Evolutionary conservation across 2,329 filamentous ascomycete species (phyloP).

Genomic region (Aspergillus persii): DNA sequence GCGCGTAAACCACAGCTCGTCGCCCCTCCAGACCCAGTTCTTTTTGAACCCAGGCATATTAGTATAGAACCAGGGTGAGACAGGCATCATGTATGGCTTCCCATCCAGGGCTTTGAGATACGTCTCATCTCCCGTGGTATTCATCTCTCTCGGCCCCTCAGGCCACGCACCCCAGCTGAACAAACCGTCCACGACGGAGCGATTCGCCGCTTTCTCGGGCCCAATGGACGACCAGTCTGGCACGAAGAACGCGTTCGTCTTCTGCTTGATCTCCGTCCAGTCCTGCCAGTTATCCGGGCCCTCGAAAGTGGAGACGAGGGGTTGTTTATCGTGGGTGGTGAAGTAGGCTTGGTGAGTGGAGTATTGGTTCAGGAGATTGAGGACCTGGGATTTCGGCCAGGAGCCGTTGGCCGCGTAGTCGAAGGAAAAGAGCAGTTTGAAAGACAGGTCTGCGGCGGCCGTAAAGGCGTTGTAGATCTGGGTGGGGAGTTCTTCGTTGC

Average conservation of each 20-base stretch:
- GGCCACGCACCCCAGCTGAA: slow-evolving; percentile 48
- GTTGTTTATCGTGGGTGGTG: slow-evolving; percentile 23
- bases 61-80: slow-evolving; percentile 58
- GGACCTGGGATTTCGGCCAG: slow-evolving; percentile 25
- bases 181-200: slow-evolving; percentile 36
- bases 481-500: slow-evolving; percentile 16
- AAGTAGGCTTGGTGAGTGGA: slow-evolving; percentile 24
- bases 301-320: slow-evolving; percentile 46
- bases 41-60: slow-evolving; percentile 56
- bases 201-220: slow-evolving; percentile 25
- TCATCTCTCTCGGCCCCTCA: slow-evolving; percentile 35
- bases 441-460: slow-evolving; percentile 23
- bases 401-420: slow-evolving; percentile 35
- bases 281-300: slow-evolving; percentile 43
- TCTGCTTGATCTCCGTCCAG: slow-evolving; percentile 44
- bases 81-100: slow-evolving; percentile 52
- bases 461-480: slow-evolving; percentile 23
- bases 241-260: slow-evolving; percentile 44
- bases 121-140: slow-evolving; percentile 32
- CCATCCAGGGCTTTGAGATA: slow-evolving; percentile 37
- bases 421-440: slow-evolving; percentile 37
- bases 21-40: slow-evolving; percentile 62
- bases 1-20: slow-evolving; percentile 58
- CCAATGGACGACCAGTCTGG: slow-evolving; percentile 46
- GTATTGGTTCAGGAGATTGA: slow-evolving; percentile 25